Base-by-base conservation (phyloP, 2,329 filamentous ascomycete genomes). In the Penicillium paneum region DNA sequence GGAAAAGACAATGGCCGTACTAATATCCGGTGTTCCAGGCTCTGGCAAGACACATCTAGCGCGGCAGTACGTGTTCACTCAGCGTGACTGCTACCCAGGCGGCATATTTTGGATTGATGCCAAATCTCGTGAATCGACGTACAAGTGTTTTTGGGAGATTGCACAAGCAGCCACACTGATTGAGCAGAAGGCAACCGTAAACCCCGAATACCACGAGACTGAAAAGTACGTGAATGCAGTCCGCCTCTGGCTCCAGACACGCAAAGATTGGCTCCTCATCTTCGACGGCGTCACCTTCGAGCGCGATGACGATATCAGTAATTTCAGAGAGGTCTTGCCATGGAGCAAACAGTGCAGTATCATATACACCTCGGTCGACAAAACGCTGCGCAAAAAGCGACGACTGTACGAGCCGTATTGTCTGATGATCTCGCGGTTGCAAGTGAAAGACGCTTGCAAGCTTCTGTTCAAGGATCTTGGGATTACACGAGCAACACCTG, bases 91-190 rank as follows among this genome's bases (percentile, higher is more conserved):
- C 56, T 89, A 86, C 61, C 80, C 82, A 0, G 85, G 85, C 1
- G 87, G 87, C 1, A 78, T 88, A 40, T 90, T 87, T 67, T 90
- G 87, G 87, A 79, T 89, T 15, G 80, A 84, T 45, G 83, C 84
- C 8, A 86, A 84, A 59, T 83, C 81, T 1, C 67, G 76, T 3
- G 74, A 82, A 49, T 83, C 86, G 46, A 76, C 84, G 32, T 80
- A 81, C 49, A 81, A 83, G 44, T 83, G 83, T 31, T 89, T 82
- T 65, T 86, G 83, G 81, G 81, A 85, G 45, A 86, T 89, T 57
- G 85, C 83, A 1, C 81, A 81, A 64, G 80, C 79, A 13, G 80
- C 80, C 15, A 79, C 78, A 0, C 65, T 84, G 21, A 76, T 75
- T 21, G 78, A 79, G 36, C 71, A 68, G 34, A 70, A 72, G 10